Base-by-base conservation (phyloP, 176 grass and related monocot genomes). In the Eragrostis nindensis region DNA sequence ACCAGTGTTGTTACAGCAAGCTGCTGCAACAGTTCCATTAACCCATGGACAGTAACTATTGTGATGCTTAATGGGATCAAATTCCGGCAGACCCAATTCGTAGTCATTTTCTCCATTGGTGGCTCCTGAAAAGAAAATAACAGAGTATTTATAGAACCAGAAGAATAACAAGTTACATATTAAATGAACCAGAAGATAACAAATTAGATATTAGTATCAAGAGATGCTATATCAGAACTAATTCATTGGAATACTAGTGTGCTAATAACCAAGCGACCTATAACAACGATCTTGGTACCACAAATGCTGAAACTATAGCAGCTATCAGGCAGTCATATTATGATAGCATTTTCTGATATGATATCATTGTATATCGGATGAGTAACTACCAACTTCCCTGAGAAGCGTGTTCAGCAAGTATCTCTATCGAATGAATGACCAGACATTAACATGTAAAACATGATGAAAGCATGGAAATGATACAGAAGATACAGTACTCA, bases 21-120 rank as follows among this genome's bases (percentile, higher is more conserved):
- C 92, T 15, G 75, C 67, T 50, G 86, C 90, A 87, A 98, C 96
- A 87, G 83, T 86, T 82, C 92, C 90, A 79, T 98, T 98, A 72
- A 95, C 92, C 96, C 92, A 98, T 42, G 96, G 96, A 40, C 96
- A 98, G 71, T 90, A 95, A 73, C 75, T 93, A 70, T 93, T 93
- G 79, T 98, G 96, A 85, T 98, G 96, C 69, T 92, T 93, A 71
- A 98, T 83, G 18, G 96, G 92, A 87, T 98, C 92, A 59, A 98
- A 98, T 75, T 93, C 88, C 71, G 81, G 86, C 75, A 88, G 85
- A 45, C 82, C 92, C 25, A 43, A 54, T 80, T 88, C 92, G 65
- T 89, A 95, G 42, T 90, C 88, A 83, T 93, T 98, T 87, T 98
- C 96, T 77, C 90, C 96, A 88, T 98, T 95, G 29, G 82, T 84